A percentile compares a stretch with the other conserved stretches of the same genome.
Conservation (phyloP, 164 flowering plant species). For the Tetrastigma voinierianum region DNA sequence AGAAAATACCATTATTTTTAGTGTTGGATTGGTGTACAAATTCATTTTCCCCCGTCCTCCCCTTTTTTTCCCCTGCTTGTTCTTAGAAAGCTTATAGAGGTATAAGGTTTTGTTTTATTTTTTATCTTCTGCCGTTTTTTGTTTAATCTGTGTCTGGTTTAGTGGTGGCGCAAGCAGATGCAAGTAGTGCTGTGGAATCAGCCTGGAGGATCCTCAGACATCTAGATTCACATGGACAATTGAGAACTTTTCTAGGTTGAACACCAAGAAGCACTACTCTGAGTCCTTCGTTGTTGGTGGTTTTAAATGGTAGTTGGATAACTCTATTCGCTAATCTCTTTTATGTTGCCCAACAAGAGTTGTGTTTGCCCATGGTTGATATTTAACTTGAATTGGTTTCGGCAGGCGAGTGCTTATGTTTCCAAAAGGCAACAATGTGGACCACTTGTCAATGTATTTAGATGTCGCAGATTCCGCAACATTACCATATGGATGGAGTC, state of each 20-base stretch:
- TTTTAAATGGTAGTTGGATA: slow-evolving; percentile 55
- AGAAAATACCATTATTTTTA: neutral
- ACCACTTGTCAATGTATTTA: slow-evolving; percentile 75
- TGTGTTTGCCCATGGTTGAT: neutral
- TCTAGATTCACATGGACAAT: slow-evolving; percentile 73
- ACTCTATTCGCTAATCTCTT: neutral
- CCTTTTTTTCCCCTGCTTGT: neutral
- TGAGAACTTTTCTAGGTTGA: slow-evolving; percentile 66
- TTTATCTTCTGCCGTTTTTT: neutral
- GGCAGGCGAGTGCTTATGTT: slow-evolving; percentile 73
- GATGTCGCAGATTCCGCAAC: slow-evolving; percentile 71
- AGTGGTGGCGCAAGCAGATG: slow-evolving; percentile 51
- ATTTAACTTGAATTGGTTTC: slow-evolving; percentile 2
- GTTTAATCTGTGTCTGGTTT: neutral
- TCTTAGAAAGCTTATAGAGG: slow-evolving; percentile 8
- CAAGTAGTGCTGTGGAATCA: slow-evolving; percentile 58
- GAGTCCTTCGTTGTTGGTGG: slow-evolving; percentile 64
- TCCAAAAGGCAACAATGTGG: slow-evolving; percentile 84
- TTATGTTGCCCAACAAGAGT: neutral
- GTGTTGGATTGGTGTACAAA: neutral
- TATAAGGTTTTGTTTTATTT: slow-evolving; percentile 9
- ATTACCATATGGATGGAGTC: slow-evolving; percentile 83
- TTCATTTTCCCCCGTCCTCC: neutral
- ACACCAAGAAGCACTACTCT: slow-evolving; percentile 71
- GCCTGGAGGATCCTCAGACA: slow-evolving; percentile 63